phyloP scores from a whole-genome alignment of 441 rosid species.

The Gossypium armourianum region DNA sequence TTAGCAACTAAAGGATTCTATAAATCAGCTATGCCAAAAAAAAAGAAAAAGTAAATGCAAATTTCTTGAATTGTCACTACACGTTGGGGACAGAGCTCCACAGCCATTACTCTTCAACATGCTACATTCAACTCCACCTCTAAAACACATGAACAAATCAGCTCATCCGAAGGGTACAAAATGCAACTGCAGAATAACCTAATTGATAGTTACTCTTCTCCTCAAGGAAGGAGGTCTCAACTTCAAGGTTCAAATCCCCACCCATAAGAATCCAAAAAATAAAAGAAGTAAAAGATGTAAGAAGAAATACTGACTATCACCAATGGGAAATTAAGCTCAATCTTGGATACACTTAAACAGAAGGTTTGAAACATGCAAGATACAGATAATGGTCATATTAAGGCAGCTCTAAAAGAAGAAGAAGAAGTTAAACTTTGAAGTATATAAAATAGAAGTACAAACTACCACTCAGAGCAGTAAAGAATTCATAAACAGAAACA shows the following conservation, averaged over 20 bases:
- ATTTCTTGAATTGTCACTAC: neutral
- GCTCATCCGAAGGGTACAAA: neutral
- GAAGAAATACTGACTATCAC: neutral
- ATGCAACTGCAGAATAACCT: constrained; percentile 1
- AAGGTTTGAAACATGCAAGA: neutral
- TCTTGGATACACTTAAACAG: neutral
- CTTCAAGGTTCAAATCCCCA: neutral
- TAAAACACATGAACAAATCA: neutral
- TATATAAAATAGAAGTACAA: neutral
- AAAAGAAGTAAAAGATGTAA: neutral
- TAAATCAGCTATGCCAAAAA: neutral
- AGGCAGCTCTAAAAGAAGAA: neutral
- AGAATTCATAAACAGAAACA: neutral
- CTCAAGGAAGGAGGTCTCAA: neutral
- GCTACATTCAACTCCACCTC: neutral
- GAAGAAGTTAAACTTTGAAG: neutral
- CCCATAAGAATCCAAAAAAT: neutral
- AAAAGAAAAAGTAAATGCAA: neutral
- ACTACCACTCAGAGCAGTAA: neutral
- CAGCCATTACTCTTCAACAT: neutral
- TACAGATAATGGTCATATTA: neutral
- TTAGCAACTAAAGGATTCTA: neutral
- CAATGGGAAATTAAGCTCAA: neutral
- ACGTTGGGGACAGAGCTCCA: neutral
- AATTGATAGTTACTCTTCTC: neutral